Evolutionary conservation across 306 rosid genomes (phyloP).

Genomic region (Dryas octopetala): DNA sequence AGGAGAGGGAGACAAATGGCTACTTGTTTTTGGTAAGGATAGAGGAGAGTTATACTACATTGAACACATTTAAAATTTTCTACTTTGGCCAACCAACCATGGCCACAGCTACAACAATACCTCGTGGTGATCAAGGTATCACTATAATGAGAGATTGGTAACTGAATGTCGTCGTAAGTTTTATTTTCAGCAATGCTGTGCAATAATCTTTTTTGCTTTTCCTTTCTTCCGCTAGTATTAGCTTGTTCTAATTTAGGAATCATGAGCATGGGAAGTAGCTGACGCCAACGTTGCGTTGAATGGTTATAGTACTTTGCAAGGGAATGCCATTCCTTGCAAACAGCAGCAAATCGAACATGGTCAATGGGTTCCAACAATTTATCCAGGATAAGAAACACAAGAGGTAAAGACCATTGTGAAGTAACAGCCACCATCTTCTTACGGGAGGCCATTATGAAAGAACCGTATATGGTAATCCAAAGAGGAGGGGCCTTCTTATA

Average conservation of each 20-base stretch:
- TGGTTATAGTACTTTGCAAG: not conserved
- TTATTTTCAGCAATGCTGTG: not conserved
- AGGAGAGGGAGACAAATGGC: not conserved
- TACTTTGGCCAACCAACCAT: slow-evolving; percentile 1
- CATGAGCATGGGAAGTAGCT: slow-evolving; percentile 1
- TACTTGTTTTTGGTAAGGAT: not conserved
- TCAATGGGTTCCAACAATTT: not conserved
- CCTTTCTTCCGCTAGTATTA: no score
- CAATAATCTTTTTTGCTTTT: not conserved
- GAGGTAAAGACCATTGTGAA: no score
- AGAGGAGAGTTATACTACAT: not conserved
- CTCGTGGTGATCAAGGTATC: no score
- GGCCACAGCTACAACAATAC: not conserved
- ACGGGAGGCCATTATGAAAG: no score
- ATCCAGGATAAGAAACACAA: no score
- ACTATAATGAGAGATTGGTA: not conserved
- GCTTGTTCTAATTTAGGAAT: not conserved
- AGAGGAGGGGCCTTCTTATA: no score
- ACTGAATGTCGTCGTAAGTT: not conserved
- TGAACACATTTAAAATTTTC: not conserved
- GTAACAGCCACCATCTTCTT: no score
- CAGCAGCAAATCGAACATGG: not conserved
- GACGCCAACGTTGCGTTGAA: not conserved
- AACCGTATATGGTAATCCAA: no score
- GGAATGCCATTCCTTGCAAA: slow-evolving; percentile 1